These are phyloP conservation scores for Zarea fungicola DNA, from an alignment of 2,329 filamentous ascomycete genomes.

Conservation along the genomic window DNA sequence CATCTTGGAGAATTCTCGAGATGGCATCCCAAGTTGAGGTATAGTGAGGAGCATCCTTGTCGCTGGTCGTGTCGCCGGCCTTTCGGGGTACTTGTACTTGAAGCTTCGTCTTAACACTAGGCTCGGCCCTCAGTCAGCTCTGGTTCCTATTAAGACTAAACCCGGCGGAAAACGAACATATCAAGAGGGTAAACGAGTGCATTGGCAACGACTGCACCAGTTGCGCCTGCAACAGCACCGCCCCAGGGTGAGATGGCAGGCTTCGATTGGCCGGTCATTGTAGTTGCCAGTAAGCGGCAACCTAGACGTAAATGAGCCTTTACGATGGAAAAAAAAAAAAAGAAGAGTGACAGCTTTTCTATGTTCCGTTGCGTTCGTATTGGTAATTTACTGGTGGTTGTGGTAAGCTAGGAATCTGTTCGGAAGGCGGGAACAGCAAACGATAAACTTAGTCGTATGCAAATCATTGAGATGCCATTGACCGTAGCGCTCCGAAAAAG, in stretches of 20 bases:
- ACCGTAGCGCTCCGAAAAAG: slow-evolving; percentile 10
- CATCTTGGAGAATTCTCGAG: slow-evolving; percentile 71
- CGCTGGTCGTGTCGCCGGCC: slow-evolving; percentile 36
- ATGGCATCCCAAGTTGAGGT: slow-evolving; percentile 84
- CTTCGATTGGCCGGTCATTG: slow-evolving; percentile 57
- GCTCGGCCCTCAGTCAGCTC: slow-evolving; percentile 2
- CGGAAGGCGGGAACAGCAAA: neutral
- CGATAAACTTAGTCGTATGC: too few relatives aligned
- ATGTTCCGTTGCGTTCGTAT: neutral
- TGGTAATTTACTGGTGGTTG: neutral
- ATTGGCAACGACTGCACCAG: slow-evolving; percentile 91
- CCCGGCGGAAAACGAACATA: slow-evolving; percentile 69
- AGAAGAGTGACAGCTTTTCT: too few relatives aligned
- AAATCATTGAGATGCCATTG: slow-evolving; percentile 4
- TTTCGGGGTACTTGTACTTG: slow-evolving; percentile 81
- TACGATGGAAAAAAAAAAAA: too few relatives aligned
- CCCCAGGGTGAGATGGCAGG: slow-evolving; percentile 83
- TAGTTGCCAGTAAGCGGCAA: neutral
- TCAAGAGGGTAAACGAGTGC: slow-evolving; percentile 93
- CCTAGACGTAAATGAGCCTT: neutral
- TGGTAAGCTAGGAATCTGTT: neutral
- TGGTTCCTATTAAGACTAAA: too few relatives aligned
- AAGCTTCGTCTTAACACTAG: slow-evolving; percentile 88
- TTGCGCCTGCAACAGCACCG: slow-evolving; percentile 83
- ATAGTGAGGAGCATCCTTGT: slow-evolving; percentile 64